phyloP scores from a whole-genome alignment of 805 yeast species.

The Wickerhamiella hasegawae region DNA sequence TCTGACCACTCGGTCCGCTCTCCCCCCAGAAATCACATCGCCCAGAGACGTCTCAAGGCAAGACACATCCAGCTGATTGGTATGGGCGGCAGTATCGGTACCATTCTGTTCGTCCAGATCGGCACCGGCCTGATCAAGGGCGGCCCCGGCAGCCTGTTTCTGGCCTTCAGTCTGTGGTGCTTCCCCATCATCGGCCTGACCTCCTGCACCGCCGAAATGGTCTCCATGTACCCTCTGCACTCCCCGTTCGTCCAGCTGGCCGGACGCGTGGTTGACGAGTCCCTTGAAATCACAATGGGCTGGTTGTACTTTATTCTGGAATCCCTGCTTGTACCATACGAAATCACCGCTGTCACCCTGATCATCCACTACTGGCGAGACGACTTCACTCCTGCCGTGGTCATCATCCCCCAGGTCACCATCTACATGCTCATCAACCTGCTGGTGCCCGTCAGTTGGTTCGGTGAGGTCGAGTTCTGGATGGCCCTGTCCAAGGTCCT shows the following conservation, averaged over 20 bases:
- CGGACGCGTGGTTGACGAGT: constrained; percentile 60
- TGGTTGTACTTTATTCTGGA: constrained; percentile 69
- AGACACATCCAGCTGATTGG: constrained; percentile 33
- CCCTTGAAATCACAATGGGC: constrained; percentile 59
- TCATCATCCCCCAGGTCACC: constrained; percentile 48
- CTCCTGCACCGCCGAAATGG: constrained; percentile 62
- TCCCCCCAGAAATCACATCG: neutral
- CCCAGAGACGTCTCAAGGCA: neutral
- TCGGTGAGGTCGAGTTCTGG: constrained; percentile 77
- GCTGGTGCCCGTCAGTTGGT: constrained; percentile 48
- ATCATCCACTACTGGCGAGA: constrained; percentile 70
- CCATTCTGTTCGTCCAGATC: constrained; percentile 15
- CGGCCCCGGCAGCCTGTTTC: constrained; percentile 54
- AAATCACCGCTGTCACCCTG: constrained; percentile 64
- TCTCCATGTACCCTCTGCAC: constrained; percentile 55
- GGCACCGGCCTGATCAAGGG: constrained; percentile 38
- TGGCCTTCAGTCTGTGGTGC: constrained; percentile 55
- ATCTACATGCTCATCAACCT: constrained; percentile 49
- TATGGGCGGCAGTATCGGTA: constrained; percentile 17
- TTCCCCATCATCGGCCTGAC: constrained; percentile 53
- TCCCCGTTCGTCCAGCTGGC: constrained; percentile 67
- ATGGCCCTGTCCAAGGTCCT: constrained; percentile 57
- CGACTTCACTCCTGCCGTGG: constrained; percentile 56
- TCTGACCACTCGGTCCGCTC: neutral
- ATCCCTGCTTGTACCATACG: constrained; percentile 68